Conservation (phyloP, 495 filamentous ascomycete species). For the Collariella sp. region DNA sequence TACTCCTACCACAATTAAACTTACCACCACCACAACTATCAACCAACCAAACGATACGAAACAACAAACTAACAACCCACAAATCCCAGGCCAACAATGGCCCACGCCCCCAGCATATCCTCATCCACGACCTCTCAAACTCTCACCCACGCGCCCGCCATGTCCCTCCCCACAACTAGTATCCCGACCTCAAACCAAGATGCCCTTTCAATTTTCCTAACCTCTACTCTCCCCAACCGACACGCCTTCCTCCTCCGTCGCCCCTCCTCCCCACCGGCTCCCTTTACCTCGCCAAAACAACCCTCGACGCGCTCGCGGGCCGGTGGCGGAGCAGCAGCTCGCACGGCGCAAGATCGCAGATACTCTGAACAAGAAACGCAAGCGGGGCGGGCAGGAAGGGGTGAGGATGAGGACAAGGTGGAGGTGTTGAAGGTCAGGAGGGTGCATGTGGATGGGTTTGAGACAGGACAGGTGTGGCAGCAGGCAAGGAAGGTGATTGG, state of each 20-base stretch:
- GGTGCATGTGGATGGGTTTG: slow-evolving; percentile 81
- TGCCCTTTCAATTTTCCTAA: slow-evolving; percentile 40
- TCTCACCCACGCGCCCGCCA: slow-evolving; percentile 36
- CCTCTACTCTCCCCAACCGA: slow-evolving; percentile 37
- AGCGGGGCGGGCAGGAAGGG: slow-evolving; percentile 35
- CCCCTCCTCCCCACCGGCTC: slow-evolving; percentile 53
- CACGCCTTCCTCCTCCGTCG: slow-evolving; percentile 63
- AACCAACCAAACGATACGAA: neutral
- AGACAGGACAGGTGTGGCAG: slow-evolving; percentile 84
- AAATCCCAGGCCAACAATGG: slow-evolving; percentile 41
- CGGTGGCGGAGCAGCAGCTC: slow-evolving; percentile 57
- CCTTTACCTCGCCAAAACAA: slow-evolving; percentile 61
- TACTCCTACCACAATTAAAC: too few relatives aligned
- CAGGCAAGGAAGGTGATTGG: slow-evolving; percentile 74
- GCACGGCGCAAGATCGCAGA: slow-evolving; percentile 45
- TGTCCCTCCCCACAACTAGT: slow-evolving; percentile 14
- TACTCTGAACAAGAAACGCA: slow-evolving; percentile 50
- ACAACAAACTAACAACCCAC: neutral
- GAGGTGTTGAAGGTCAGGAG: slow-evolving; percentile 60
- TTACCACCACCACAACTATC: too few relatives aligned
- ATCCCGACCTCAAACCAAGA: slow-evolving; percentile 22
- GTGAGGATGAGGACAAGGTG: slow-evolving; percentile 24
- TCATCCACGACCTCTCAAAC: slow-evolving; percentile 51
- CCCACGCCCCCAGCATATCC: slow-evolving; percentile 37
- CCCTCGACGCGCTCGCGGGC: slow-evolving; percentile 67